Base-by-base conservation (phyloP, 345 rosid genomes). In the Acer yangbiense region DNA sequence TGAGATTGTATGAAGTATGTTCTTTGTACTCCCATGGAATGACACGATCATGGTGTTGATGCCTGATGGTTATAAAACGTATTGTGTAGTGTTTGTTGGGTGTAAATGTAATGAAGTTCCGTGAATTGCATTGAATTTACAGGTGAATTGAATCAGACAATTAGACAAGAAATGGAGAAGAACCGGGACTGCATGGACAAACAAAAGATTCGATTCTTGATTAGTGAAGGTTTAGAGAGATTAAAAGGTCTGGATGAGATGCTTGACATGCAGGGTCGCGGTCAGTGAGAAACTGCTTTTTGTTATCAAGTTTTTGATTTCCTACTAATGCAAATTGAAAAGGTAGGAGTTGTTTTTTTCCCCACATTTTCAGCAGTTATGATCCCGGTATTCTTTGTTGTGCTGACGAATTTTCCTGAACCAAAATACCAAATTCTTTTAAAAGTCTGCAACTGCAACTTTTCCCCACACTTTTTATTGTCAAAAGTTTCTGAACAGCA, bases 181-280 rank as follows among this genome's bases (percentile, higher is more conserved):
- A 89, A 92, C 77, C 78, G 90, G 52, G 83, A 81, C 71, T 95
- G 97, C 68, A 74, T 77, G 0, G 97, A 90, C 87, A 90, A 81
- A 77, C 96, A 89, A 54, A 92, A 84, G 88, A 85, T 90, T 61
- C 87, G 93, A 11, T 92, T 83, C 84, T 81, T 93, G 80, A 82
- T 93, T 20, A 92, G 97, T 73, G 95, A 93, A 81, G 98, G 97
- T 54, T 69, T 87, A 63, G 92, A 93, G 86, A 90, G 94, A 81
- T 35, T 93, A 72, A 89, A 90, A 86, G 68, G 85, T 72, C 86
- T 90, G 20, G 90, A 92, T 71, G 97, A 95, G 89, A 92, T 89
- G 91, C 91, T 95, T 39, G 95, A 87, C 68, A 90, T 95, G 94
- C 98, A 95, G 82, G 97, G 97, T 52, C 77, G 76, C 79, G 87